Conservation (phyloP, 371 early-diverging fungal species). For the Mortierella sp. region DNA sequence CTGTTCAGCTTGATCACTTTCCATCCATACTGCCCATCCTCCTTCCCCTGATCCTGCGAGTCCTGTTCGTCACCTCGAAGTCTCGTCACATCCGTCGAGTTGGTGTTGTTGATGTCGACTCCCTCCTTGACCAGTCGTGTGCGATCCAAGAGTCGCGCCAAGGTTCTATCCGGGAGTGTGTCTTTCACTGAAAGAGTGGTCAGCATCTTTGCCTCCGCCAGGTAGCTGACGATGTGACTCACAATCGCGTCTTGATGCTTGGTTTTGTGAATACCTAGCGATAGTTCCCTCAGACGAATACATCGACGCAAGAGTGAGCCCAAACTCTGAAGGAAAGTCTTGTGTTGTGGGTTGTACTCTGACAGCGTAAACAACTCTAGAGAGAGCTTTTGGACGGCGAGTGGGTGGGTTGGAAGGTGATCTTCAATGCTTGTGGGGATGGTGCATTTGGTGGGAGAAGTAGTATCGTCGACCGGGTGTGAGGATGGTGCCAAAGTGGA, state of each 20-base stretch:
- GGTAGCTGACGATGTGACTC: neutral
- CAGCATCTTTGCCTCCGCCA: neutral
- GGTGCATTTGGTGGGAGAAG: neutral
- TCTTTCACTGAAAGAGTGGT: neutral
- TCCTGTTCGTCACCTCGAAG: neutral
- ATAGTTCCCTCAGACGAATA: neutral
- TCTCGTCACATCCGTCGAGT: neutral
- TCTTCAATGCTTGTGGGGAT: neutral
- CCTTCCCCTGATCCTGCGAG: no score
- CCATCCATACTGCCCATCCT: neutral
- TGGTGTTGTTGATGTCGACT: neutral
- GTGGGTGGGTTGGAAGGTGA: neutral
- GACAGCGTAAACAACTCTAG: neutral
- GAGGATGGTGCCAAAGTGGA: neutral
- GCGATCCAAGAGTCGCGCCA: neutral
- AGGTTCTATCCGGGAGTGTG: neutral
- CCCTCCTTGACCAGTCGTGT: neutral
- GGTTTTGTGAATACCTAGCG: neutral
- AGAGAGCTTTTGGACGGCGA: neutral
- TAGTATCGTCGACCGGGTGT: neutral
- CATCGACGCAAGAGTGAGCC: neutral
- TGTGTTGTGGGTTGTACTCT: neutral
- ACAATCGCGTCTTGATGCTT: neutral
- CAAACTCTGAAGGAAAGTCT: neutral
- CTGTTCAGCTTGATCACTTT: neutral